These are phyloP conservation scores for Neurospora terricola DNA, from an alignment of 495 filamentous ascomycete species.

Conservation along the genomic window DNA sequence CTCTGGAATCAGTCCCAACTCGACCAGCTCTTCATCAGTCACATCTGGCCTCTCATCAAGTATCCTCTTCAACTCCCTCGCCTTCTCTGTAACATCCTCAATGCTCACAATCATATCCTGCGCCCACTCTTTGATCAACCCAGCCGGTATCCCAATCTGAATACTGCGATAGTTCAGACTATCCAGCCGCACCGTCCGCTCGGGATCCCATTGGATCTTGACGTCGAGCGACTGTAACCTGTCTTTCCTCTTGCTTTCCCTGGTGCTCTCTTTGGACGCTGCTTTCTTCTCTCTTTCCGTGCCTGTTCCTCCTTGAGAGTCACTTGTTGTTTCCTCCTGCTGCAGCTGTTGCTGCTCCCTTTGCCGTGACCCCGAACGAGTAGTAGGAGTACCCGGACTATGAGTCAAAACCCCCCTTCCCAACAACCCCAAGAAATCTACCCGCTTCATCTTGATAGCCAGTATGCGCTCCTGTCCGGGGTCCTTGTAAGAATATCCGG, in stretches of 20 bases:
- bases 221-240: conserved; percentile 28
- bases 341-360: too few relatives aligned
- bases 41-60: conserved; percentile 30
- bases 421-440: conserved; percentile 34
- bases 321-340: not conserved
- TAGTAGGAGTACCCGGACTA: not conserved
- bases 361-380: not conserved
- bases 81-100: conserved; percentile 48
- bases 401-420: conserved; percentile 14
- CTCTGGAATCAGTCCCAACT: conserved; percentile 30
- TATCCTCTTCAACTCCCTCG: conserved; percentile 33
- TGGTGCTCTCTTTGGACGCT: not conserved
- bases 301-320: not conserved
- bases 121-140: conserved; percentile 32
- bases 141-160: conserved; percentile 48
- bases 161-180: conserved; percentile 42
- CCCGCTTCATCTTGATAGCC: conserved; percentile 39
- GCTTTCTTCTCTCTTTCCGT: not conserved
- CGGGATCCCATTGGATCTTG: conserved; percentile 56
- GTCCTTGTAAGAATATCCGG: conserved; percentile 45
- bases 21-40: conserved; percentile 27
- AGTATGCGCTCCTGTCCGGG: conserved; percentile 41
- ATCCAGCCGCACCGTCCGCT: conserved; percentile 34
- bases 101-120: conserved; percentile 44
- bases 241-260: not conserved